A percentile compares a stretch with the other conserved stretches of the same genome.
Conservation (phyloP, 495 filamentous ascomycete genomes). For the Lasiosphaeriaceae sp. region DNA sequence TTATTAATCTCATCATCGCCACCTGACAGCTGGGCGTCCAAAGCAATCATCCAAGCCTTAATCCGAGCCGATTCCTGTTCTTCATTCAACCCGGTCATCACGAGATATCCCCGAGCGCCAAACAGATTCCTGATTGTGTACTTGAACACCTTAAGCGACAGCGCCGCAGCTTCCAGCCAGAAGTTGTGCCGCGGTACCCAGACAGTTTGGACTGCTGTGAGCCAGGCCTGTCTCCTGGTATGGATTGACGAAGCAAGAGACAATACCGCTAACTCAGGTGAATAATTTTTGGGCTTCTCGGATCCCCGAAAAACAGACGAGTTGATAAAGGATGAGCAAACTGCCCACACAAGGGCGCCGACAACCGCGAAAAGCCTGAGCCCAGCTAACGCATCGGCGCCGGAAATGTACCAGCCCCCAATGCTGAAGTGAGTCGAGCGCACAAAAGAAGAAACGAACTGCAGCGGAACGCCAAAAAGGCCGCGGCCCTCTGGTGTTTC, state of each 20-base stretch:
- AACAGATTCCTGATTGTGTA: conserved; percentile 75
- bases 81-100: conserved; percentile 72
- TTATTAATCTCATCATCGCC: conserved; percentile 88
- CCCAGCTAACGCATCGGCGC: conserved; percentile 36
- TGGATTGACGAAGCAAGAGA: conserved; percentile 79
- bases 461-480: conserved; percentile 63
- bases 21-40: conserved; percentile 92
- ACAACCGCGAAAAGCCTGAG: conserved; percentile 62
- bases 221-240: conserved; percentile 84
- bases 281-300: conserved; percentile 29
- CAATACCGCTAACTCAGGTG: conserved; percentile 51
- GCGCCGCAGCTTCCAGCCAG: conserved; percentile 75
- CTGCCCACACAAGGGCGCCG: conserved; percentile 62
- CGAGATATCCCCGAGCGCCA: conserved; percentile 70
- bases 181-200: conserved; percentile 89
- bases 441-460: conserved; percentile 43
- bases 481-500: conserved; percentile 62
- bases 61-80: conserved; percentile 83
- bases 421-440: conserved; percentile 40
- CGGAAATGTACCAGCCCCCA: conserved; percentile 44
- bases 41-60: conserved; percentile 91
- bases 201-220: conserved; percentile 89
- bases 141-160: conserved; percentile 74
- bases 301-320: conserved; percentile 39
- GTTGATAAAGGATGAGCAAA: conserved; percentile 64